These are phyloP conservation scores for Isabelozyma rhagii DNA, from an alignment of 805 yeast species.

Conservation along the genomic window DNA sequence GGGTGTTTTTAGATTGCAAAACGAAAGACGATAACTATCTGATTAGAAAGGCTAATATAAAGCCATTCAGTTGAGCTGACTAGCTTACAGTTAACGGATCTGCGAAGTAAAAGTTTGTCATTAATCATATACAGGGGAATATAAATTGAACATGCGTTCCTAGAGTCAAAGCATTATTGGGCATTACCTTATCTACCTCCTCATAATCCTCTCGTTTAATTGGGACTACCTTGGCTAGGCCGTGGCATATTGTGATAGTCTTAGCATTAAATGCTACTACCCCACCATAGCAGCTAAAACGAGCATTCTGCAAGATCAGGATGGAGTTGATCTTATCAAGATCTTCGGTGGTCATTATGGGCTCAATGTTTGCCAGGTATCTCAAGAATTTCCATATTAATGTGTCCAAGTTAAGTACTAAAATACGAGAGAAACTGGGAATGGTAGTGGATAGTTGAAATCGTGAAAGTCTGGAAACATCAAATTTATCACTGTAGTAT, in stretches of 20 bases:
- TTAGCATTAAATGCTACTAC: constrained; percentile 30
- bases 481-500: constrained; percentile 30
- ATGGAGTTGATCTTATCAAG: constrained; percentile 13
- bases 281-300: constrained; percentile 29
- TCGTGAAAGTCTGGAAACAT: constrained; percentile 29
- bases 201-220: constrained; percentile 25
- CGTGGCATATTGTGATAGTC: constrained; percentile 35
- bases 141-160: constrained; percentile 35
- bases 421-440: constrained; percentile 26
- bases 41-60: too few relatives aligned
- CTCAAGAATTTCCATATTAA: constrained; percentile 40
- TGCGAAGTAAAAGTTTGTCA: not conserved
- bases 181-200: constrained; percentile 12
- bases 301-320: constrained; percentile 23
- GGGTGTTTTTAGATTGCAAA: not conserved
- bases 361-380: constrained; percentile 29
- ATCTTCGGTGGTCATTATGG: constrained; percentile 19
- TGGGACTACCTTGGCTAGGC: constrained; percentile 29
- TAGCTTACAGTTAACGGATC: not conserved
- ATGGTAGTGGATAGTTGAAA: constrained; percentile 25
- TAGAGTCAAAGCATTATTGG: constrained; percentile 21
- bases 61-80: too few relatives aligned
- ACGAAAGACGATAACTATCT: too few relatives aligned
- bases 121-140: constrained; percentile 30
- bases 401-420: constrained; percentile 35